Evolutionary conservation across 2,329 filamentous ascomycete genomes (phyloP), one percentile per base, ranked within the genome.

Genomic region (Bipolaris gigantea): DNA sequence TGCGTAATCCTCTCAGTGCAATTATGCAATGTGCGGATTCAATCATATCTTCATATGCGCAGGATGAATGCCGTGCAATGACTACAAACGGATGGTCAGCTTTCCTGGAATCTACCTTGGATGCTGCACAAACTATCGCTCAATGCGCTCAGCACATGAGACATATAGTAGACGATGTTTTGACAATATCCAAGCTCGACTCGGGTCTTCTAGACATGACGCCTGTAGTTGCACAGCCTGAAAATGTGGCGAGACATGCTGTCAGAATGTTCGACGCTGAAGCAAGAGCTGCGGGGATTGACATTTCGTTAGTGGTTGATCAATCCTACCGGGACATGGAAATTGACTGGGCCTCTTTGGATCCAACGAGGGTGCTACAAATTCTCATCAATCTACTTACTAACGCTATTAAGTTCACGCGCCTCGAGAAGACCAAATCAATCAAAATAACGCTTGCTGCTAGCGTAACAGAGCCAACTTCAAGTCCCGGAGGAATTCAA

Each of bases 151-250:
- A 75, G 35, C 77, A 80, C 53, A 76, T 78, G 64, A 78, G 77
- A 44, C 64, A 75, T 18, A 79, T 80, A n/a, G 76, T 79, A 2
- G 77, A 79, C 48, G 78, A 79, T 49, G 72, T 79, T 5, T 62
- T 79, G 3, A 78, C 76, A 1, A 68, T 78, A 21, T 77, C 75
- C 1, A 79, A 79, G 46, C 67, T 79, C 5, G 76, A 78, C 53
- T 77, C 76, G 0, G 72, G 69, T 5, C 65, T 79, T 16, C 62
- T 79, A 1, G 63, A 72, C 7, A 75, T 79, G 33, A 74, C 73
- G 2, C 75, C 77, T 1, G 67, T 77, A 33, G 70, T 70, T 41
- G 65, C 74, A 4, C 73, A 75, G 50, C 62, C 69, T 0, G 71
- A 73, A 10, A 64, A 55, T 5, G 61, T 78, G 0, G 64, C 72